A percentile compares a stretch with the other conserved stretches of the same genome.
Conservation (phyloP, 768 basidiomycete genomes). For the Phaffia tasmanica region DNA sequence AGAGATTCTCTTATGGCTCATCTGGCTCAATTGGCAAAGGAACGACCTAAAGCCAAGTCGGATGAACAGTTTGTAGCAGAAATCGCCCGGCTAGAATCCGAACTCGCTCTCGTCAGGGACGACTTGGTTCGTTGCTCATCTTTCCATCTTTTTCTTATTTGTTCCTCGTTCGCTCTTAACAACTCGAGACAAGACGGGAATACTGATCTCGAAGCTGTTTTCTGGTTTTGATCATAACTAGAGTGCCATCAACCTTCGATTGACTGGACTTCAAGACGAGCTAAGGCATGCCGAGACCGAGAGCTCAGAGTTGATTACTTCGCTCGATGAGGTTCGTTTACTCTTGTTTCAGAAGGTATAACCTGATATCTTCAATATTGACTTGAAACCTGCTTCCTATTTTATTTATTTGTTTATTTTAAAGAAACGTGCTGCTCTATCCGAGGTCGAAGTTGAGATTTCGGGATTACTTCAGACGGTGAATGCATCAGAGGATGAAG, state of each 20-base stretch:
- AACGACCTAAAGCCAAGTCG: slow-evolving; percentile 68
- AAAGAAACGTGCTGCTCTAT: slow-evolving; percentile 36
- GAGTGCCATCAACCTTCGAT: slow-evolving; percentile 63
- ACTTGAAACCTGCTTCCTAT: not conserved
- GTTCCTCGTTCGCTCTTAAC: not conserved
- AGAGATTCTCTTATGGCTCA: slow-evolving; percentile 63
- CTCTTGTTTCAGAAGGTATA: too few relatives aligned
- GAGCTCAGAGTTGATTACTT: slow-evolving; percentile 40
- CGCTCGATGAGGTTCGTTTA: slow-evolving; percentile 12
- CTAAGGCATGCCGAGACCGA: slow-evolving; percentile 67
- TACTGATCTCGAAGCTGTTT: not conserved
- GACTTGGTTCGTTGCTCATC: slow-evolving; percentile 55
- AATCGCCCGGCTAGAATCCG: slow-evolving; percentile 65
- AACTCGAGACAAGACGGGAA: not conserved
- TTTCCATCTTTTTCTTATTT: not conserved
- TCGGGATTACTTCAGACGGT: slow-evolving; percentile 49
- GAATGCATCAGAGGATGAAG: slow-evolving; percentile 63
- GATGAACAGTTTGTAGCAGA: slow-evolving; percentile 70
- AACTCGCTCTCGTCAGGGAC: slow-evolving; percentile 62
- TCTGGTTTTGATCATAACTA: slow-evolving; percentile 33
- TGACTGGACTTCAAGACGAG: slow-evolving; percentile 71
- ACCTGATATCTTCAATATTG: not conserved
- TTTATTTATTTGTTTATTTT: too few relatives aligned
- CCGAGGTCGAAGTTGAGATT: slow-evolving; percentile 49
- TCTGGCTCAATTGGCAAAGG: slow-evolving; percentile 69